Evolutionary conservation across 1,284 basidiomycete genomes (phyloP).

Genomic region (Hymenochaete sp.): DNA sequence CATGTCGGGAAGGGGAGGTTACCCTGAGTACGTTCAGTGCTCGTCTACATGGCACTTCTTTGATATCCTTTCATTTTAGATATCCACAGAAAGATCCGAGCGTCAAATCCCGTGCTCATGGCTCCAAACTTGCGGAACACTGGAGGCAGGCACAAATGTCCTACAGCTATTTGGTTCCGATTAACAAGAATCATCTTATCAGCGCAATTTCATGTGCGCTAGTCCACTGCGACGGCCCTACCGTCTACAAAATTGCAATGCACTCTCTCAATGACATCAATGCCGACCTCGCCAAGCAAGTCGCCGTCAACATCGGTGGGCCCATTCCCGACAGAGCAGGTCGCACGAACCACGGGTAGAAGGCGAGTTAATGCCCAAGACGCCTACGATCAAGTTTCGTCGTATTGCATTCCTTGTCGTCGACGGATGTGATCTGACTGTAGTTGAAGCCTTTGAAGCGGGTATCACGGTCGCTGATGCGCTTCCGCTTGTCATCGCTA

Average conservation of each 20-base stretch:
- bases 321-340: slow-evolving; percentile 40
- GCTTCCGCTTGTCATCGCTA: slow-evolving; percentile 60
- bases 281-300: slow-evolving; percentile 54
- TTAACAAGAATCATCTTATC: slow-evolving; percentile 63
- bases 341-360: slow-evolving; percentile 49
- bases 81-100: slow-evolving; percentile 45
- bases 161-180: slow-evolving; percentile 62
- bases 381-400: slow-evolving; percentile 57
- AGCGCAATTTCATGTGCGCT: slow-evolving; percentile 70
- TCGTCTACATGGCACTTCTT: not conserved
- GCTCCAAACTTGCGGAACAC: slow-evolving; percentile 68
- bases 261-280: slow-evolving; percentile 62
- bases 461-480: slow-evolving; percentile 46
- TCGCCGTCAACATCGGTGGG: slow-evolving; percentile 58
- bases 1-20: slow-evolving; percentile 46
- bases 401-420: slow-evolving; percentile 67
- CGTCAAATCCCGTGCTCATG: slow-evolving; percentile 60
- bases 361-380: slow-evolving; percentile 47
- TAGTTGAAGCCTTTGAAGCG: slow-evolving; percentile 49
- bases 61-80: slow-evolving; percentile 24
- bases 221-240: slow-evolving; percentile 66
- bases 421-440: slow-evolving; percentile 60
- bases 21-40: slow-evolving; percentile 39
- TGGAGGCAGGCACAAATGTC: slow-evolving; percentile 66
- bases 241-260: slow-evolving; percentile 61